Conservation (phyloP, 1,284 basidiomycete genomes). For the Sanghuangporus weigelae region DNA sequence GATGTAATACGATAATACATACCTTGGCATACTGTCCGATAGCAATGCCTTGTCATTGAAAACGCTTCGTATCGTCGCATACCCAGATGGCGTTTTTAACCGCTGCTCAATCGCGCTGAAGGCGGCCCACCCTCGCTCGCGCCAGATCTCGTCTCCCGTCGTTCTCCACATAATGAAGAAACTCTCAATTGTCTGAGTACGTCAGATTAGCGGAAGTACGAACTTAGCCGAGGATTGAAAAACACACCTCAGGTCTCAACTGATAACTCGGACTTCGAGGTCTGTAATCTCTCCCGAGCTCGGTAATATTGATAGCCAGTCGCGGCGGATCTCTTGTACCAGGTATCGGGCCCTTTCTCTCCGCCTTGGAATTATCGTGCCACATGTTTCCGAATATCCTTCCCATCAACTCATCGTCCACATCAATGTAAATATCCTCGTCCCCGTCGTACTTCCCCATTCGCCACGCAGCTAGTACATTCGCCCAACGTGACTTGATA, state of each 20-base stretch:
- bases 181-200: constrained; percentile 55
- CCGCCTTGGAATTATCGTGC: not conserved
- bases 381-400: constrained; percentile 4
- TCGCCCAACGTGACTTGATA: constrained; percentile 40
- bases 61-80: constrained; percentile 51
- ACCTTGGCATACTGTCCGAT: constrained; percentile 68
- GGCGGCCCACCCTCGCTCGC: constrained; percentile 72
- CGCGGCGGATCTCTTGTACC: constrained; percentile 13
- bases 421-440: constrained; percentile 5
- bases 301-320: not conserved
- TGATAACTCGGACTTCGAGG: constrained; percentile 6
- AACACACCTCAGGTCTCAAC: constrained; percentile 15
- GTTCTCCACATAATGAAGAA: constrained; percentile 68
- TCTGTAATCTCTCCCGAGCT: constrained; percentile 12
- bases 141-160: constrained; percentile 64
- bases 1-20: constrained; percentile 8
- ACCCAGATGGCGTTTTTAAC: constrained; percentile 49
- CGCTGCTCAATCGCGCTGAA: constrained; percentile 65
- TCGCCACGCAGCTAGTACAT: constrained; percentile 49
- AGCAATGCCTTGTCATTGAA: constrained; percentile 32
- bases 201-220: not conserved
- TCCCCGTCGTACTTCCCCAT: constrained; percentile 31
- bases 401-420: constrained; percentile 2
- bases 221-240: not conserved
- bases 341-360: constrained; percentile 9